Base-by-base conservation (phyloP, 106 monocot genomes). In the Apostasia ramifera region DNA sequence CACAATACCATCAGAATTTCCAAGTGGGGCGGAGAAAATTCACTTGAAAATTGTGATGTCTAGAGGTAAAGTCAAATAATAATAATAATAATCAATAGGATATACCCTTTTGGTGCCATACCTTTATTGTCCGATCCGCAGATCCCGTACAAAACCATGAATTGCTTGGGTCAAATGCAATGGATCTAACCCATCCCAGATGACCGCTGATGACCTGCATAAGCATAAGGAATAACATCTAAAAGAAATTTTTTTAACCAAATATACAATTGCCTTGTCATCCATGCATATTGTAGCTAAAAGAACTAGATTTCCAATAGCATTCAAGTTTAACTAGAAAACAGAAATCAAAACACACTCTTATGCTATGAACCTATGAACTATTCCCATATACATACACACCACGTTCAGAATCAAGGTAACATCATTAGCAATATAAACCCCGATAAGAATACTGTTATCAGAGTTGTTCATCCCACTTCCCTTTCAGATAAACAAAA, bases 161-260 rank as follows among this genome's bases (percentile, higher is more conserved):
- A 83, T 98, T 98, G 73, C 97, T 79, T 54, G 89, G 97, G 83
- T 98, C 97, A 81, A 98, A 85, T 54, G 97, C 97, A 80, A 98
- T 69, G 44, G 97, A 98, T 43, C 97, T 81, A 61, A 98, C 97
- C 97, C 97, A 98, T 80, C 97, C 97, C 77, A 93, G 79, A 61
- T 98, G 97, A 49, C 97, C 92, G 81, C 92, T 92, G 73, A 98
- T 86, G 55, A 98, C 97, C 97, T 98, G 75, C 61, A 84, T 44
- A 51, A 69, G 46, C 73, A 63, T 2, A 61, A 76, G 1, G 41
- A 63, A 54, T 14, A 5, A 55, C 15, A 13, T 12, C 11, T 5
- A 57, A 47, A 48, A 6, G 14, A 57, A 14, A 50, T 50, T 8
- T 5, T 50, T 5, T 4, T 5, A 50, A 50, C 4, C 4, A 50